Percentiles rank a stretch among this genome's conserved stretches.
Conservation (phyloP, 805 yeast genomes). For the Starmerella apicola region DNA sequence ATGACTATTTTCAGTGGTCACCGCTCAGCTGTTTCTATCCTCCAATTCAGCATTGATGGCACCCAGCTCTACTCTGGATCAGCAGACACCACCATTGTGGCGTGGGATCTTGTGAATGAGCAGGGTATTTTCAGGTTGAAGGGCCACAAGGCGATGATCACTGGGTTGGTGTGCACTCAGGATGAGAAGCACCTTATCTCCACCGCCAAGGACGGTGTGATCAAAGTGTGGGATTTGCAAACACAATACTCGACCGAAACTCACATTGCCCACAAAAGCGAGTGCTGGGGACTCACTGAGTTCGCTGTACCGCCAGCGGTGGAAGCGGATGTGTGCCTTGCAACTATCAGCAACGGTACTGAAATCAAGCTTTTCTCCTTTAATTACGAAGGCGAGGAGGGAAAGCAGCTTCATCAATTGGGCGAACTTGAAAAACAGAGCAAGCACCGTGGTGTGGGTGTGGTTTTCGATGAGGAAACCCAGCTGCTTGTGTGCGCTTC, state of each 20-base stretch:
- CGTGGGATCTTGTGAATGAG: slow-evolving; percentile 95
- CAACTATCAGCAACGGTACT: slow-evolving; percentile 71
- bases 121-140: slow-evolving; percentile 73
- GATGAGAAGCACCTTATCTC: slow-evolving; percentile 57
- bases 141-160: slow-evolving; percentile 82
- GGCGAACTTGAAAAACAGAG: slow-evolving; percentile 60
- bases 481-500: slow-evolving; percentile 37
- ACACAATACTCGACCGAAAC: slow-evolving; percentile 87
- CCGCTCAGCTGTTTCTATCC: slow-evolving; percentile 56
- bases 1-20: slow-evolving; percentile 85
- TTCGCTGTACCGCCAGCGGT: slow-evolving; percentile 35
- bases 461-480: slow-evolving; percentile 4
- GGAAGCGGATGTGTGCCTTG: slow-evolving; percentile 22
- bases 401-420: slow-evolving; percentile 39
- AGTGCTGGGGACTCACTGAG: slow-evolving; percentile 61
- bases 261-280: slow-evolving; percentile 84
- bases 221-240: slow-evolving; percentile 87
- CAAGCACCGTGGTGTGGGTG: slow-evolving; percentile 17
- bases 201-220: slow-evolving; percentile 76
- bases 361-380: slow-evolving; percentile 75
- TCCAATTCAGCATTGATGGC: slow-evolving; percentile 67
- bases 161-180: slow-evolving; percentile 51
- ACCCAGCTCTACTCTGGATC: slow-evolving; percentile 81
- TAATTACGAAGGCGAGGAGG: slow-evolving; percentile 43
- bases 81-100: slow-evolving; percentile 65